Base-by-base conservation (phyloP, 176 grass and related monocot species). In the Juncus inflexus region DNA sequence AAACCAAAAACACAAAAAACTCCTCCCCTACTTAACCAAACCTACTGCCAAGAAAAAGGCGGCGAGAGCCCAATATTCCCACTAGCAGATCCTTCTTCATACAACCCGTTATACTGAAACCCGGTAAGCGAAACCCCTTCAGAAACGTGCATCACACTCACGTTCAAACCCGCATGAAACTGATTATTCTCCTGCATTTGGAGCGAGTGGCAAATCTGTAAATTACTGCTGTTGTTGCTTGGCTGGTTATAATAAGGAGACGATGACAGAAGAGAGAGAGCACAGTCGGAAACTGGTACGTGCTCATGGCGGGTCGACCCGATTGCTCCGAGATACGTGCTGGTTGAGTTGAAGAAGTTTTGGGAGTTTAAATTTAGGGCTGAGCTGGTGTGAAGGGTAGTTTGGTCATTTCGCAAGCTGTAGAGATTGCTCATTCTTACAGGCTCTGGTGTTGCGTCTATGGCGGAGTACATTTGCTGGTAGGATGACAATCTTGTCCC, bases 261-360 rank as follows among this genome's bases (percentile, higher is more conserved):
- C 55, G 68, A 56, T 71, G 68, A 71, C 68, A 71, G 68, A 71
- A 71, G 68, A 71, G 68, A 71, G 68, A 60, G 54, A 71, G 68
- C 68, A 15, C 68, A 71, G 58, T 41, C 42, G 68, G 68, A 59
- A 12, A 58, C 68, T 12, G 68, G 39, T 71, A 52, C 52, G 9
- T 6, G 43, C 58, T 55, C 68, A 42, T 60, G 68, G 15, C 68
- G 38, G 35, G 55, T 71, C 9, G 39, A 58, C 2, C 68, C 39
- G 2, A 40, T 58, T 71, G 68, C 50, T 59, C 68, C 68, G 4
- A 71, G 55, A 59, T 71, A 58, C 52, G 58, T 55, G 54, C 68
- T 9, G 6, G 68, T 10, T 2, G 39, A 42, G 38, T 41, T 45
- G 68, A 71, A 71, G 4, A 60, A 8, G 38, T 15, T 71, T 50